Conservation (phyloP, 441 rosid genomes). For the Bruguiera hainesii region DNA sequence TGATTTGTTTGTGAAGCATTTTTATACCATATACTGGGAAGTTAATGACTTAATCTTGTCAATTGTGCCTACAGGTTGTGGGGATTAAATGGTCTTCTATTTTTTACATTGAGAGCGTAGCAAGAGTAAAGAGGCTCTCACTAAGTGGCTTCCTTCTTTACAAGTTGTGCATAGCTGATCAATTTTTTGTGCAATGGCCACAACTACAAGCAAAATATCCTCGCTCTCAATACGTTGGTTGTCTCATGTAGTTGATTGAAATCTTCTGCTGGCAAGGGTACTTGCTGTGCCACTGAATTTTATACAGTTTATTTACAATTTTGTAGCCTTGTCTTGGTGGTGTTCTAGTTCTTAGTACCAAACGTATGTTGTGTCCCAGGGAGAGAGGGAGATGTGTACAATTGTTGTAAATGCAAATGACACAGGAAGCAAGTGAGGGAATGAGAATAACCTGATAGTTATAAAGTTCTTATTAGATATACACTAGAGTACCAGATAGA, state of each 20-base stretch:
- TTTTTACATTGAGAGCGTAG: constrained; percentile 89
- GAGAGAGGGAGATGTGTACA: background rate
- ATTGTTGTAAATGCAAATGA: background rate
- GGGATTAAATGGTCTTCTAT: constrained; percentile 80
- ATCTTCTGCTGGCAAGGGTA: constrained; percentile 5
- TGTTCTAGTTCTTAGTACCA: constrained; percentile 2
- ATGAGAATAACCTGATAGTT: background rate
- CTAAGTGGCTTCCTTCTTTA: constrained; percentile 82
- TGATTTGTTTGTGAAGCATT: too few relatives aligned
- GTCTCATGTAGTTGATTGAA: constrained; percentile 62
- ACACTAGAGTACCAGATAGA: too few relatives aligned
- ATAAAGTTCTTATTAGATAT: too few relatives aligned
- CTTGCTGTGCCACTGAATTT: constrained; percentile 9
- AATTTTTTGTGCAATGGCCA: constrained; percentile 90
- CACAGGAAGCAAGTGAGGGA: background rate
- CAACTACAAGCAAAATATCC: constrained; percentile 62
- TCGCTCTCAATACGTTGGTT: constrained; percentile 67
- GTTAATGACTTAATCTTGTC: background rate
- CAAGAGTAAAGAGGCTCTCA: constrained; percentile 85
- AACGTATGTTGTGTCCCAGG: background rate
- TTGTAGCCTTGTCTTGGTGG: constrained; percentile 5
- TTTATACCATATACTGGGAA: background rate
- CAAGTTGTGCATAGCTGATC: constrained; percentile 79
- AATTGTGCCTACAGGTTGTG: constrained; percentile 42
- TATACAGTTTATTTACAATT: constrained; percentile 4